These are phyloP conservation scores for Escallonia rubra DNA, from an alignment of 129 eudicot genomes.

Conservation along the genomic window DNA sequence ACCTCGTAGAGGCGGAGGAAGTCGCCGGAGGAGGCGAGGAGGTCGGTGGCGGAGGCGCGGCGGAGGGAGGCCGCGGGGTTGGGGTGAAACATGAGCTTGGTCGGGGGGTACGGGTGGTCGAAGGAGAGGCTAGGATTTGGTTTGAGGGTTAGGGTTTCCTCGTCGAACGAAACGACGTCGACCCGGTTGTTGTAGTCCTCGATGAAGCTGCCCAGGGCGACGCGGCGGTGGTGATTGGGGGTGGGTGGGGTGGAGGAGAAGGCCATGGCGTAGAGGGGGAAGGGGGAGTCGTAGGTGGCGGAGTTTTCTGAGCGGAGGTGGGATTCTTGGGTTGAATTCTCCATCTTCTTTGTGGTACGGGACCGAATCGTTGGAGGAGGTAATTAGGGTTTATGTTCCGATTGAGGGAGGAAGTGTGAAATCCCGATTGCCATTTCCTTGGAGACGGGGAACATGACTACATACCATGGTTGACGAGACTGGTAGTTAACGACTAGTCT, in stretches of 20 bases:
- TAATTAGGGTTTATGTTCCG: not conserved
- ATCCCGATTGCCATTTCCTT: not conserved
- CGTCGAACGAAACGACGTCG: conserved; percentile 38
- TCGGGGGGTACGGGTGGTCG: conserved; percentile 61
- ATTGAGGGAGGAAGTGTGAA: not conserved
- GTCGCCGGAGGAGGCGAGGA: conserved; percentile 58
- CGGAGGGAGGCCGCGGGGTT: conserved; percentile 1
- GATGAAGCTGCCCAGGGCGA: conserved; percentile 55
- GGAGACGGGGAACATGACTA: not conserved
- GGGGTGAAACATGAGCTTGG: conserved; percentile 53
- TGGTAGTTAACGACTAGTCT: not conserved
- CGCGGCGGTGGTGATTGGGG: conserved; percentile 8
- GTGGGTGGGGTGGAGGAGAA: conserved; percentile 33
- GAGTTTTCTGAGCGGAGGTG: conserved; percentile 21
- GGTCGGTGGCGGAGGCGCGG: not conserved
- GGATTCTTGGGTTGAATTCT: conserved; percentile 29
- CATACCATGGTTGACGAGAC: conserved; percentile 7
- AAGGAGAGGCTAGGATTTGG: conserved; percentile 28
- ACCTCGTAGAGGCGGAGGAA: conserved; percentile 44
- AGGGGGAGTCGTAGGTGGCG: conserved; percentile 34
- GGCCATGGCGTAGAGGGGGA: conserved; percentile 53
- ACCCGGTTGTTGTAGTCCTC: conserved; percentile 51
- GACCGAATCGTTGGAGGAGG: not conserved
- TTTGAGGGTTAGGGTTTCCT: conserved; percentile 19
- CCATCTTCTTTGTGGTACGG: conserved; percentile 10